These are phyloP conservation scores for Lophiotrema nucula DNA, from an alignment of 495 filamentous ascomycete species.

Conservation along the genomic window DNA sequence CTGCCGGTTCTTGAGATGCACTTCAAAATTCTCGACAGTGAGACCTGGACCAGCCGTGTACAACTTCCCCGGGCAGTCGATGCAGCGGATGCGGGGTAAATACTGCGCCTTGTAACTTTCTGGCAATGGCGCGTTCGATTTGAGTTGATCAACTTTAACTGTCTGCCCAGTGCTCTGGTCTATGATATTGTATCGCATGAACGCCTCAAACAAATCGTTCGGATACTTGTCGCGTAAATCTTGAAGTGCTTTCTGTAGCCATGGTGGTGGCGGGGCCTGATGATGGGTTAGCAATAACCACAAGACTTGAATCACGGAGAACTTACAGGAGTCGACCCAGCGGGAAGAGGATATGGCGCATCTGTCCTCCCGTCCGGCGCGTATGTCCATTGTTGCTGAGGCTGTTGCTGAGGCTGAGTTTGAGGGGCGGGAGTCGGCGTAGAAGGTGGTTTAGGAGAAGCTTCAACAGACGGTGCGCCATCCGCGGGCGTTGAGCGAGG, in stretches of 20 bases:
- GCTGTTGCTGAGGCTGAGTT: no score
- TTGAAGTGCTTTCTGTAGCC: conserved; percentile 68
- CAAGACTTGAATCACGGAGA: background rate
- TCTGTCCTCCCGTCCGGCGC: conserved; percentile 33
- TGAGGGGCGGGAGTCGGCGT: conserved; percentile 5
- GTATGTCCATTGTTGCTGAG: conserved; percentile 32
- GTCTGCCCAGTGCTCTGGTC: conserved; percentile 62
- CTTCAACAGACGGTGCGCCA: conserved; percentile 32
- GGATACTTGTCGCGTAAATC: conserved; percentile 65
- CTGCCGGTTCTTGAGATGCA: conserved; percentile 76
- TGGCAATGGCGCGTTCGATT: conserved; percentile 49
- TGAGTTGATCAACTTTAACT: conserved; percentile 48
- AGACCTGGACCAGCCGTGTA: conserved; percentile 84
- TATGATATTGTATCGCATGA: conserved; percentile 82
- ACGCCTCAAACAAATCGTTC: conserved; percentile 75
- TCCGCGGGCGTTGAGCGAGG: conserved; percentile 22
- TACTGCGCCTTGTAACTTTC: conserved; percentile 66
- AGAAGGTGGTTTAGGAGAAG: conserved; percentile 20
- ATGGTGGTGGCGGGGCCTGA: conserved; percentile 74
- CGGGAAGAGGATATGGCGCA: conserved; percentile 25
- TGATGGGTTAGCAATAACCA: conserved; percentile 5
- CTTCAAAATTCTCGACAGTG: conserved; percentile 85
- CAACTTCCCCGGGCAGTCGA: conserved; percentile 88
- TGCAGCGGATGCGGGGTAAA: conserved; percentile 81
- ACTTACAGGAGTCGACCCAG: conserved; percentile 23